Evolutionary conservation across 306 rosid species (phyloP), one percentile per base, ranked within the genome.

Genomic region (Fragaria nilgerrensis): DNA sequence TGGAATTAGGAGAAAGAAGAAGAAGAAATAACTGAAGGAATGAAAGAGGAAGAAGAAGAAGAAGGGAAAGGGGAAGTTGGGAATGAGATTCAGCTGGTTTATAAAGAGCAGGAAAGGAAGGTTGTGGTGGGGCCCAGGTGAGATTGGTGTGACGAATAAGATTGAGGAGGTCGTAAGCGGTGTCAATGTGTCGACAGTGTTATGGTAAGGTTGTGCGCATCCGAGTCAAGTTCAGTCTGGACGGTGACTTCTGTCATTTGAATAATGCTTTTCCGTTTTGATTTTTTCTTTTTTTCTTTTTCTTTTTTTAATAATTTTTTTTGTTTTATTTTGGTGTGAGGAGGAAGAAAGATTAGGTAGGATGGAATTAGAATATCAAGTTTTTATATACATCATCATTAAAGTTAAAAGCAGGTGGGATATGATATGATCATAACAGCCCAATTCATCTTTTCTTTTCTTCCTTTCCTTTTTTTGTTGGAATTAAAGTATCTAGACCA

Each of bases 21-120:
- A 65, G 72, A 10, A 27, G 76, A n/a, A 41, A 1, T 41, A 6
- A 12, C 12, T 5, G 75, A 55, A n/a, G 37, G 4, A 29, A 6
- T 1, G 44, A 37, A 0, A 0, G 34, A 37, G 41, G 56, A 29
- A 13, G 53, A 34, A 32, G 58, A 19, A 12, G 83, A 72, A 44
- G 82, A 25, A 45, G 44, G 79, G 83, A 23, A 81, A 81, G 67
- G 90, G 93, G 95, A 84, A 75, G 86, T 81, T 84, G 64, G 9
- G 12, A 48, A 45, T 79, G 34, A 82, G 13, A 15, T 63, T 11
- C 39, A 81, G 82, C 79, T 80, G 82, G 56, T 75, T 84, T 92
- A 84, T 92, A 92, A 84, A 88, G 90, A 72, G 78, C 1, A 12
- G 39, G 53, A 56, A 48, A 43, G 73, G 75, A 56, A 20, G 48